phyloP scores from a whole-genome alignment of 2,329 filamentous ascomycete genomes.

The Biscogniauxia marginata region DNA sequence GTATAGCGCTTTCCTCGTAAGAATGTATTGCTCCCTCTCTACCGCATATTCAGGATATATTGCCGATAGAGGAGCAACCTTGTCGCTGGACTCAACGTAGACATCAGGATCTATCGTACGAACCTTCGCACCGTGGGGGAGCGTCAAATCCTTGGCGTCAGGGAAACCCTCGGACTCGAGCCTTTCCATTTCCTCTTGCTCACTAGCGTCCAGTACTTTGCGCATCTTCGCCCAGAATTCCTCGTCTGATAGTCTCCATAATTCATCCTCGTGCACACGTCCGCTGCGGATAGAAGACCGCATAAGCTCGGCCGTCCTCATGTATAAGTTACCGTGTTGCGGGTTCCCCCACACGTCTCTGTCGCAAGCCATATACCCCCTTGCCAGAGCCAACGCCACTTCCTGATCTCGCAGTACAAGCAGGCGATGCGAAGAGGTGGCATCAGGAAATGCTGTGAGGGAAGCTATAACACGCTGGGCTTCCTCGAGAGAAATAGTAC shows the following conservation, averaged over 20 bases:
- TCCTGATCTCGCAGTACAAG: slow-evolving; percentile 32
- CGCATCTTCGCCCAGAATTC: slow-evolving; percentile 36
- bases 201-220: slow-evolving; percentile 11
- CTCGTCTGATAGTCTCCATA: slow-evolving; percentile 36
- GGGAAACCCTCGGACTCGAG: slow-evolving; percentile 24
- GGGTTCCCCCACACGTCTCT: slow-evolving; percentile 38
- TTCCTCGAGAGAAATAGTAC: slow-evolving; percentile 31
- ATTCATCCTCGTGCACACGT: slow-evolving; percentile 28
- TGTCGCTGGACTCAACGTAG: slow-evolving; percentile 7
- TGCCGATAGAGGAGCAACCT: slow-evolving; percentile 18
- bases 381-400: slow-evolving; percentile 32
- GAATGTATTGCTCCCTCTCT: slow-evolving; percentile 20
- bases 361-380: slow-evolving; percentile 35
- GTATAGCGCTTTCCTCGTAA: slow-evolving; percentile 14
- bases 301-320: slow-evolving; percentile 35
- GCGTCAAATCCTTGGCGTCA: slow-evolving; percentile 22
- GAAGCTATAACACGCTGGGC: slow-evolving; percentile 26
- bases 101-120: slow-evolving; percentile 35
- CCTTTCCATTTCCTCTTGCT: slow-evolving; percentile 19
- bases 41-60: slow-evolving; percentile 19
- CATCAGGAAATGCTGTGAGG: slow-evolving; percentile 31
- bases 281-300: slow-evolving; percentile 15
- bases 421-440: slow-evolving; percentile 25
- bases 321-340: slow-evolving; percentile 36
- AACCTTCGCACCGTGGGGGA: slow-evolving; percentile 31